Percentiles rank a stretch among this genome's conserved stretches.
Conservation (phyloP, 192 early-diverging fungal species). For the Backusella psychrophila region DNA sequence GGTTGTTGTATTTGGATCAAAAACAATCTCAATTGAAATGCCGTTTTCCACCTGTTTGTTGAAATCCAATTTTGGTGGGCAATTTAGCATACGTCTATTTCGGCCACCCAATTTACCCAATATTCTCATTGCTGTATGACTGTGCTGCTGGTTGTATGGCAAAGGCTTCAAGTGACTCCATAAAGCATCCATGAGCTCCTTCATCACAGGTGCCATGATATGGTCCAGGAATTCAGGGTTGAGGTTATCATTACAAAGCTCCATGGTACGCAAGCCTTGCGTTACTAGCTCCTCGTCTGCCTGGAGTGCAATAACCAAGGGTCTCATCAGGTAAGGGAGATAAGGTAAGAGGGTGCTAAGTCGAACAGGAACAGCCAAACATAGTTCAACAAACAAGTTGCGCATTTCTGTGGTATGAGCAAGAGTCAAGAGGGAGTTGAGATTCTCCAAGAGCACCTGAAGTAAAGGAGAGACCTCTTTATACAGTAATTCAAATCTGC, state of each 20-base stretch:
- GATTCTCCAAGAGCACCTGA: conserved; percentile 85
- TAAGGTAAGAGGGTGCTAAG: conserved; percentile 92
- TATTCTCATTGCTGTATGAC: conserved; percentile 85
- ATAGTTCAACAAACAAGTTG: conserved; percentile 97
- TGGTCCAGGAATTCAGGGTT: conserved; percentile 97
- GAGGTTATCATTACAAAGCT: conserved; percentile 97
- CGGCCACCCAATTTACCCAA: conserved; percentile 98
- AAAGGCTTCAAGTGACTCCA: conserved; percentile 89
- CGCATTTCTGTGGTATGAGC: conserved; percentile 83
- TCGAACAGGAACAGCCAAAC: conserved; percentile 94
- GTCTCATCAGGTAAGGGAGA: conserved; percentile 92
- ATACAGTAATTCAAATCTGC: conserved; percentile 92
- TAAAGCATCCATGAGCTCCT: conserved; percentile 91
- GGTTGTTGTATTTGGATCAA: conserved; percentile 48
- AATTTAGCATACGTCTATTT: conserved; percentile 85
- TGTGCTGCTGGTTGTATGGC: conserved; percentile 82
- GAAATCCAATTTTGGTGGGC: conserved; percentile 55
- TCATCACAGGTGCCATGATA: conserved; percentile 90
- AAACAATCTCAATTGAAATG: conserved; percentile 58
- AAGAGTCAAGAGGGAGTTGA: conserved; percentile 80
- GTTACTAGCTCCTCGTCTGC: conserved; percentile 92
- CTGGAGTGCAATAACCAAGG: conserved; percentile 90
- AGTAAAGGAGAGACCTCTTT: conserved; percentile 94
- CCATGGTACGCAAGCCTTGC: conserved; percentile 92
- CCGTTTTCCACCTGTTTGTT: conserved; percentile 46